These are phyloP conservation scores for Fusarium sp. DNA, from an alignment of 2,329 filamentous ascomycete genomes.

Conservation along the genomic window DNA sequence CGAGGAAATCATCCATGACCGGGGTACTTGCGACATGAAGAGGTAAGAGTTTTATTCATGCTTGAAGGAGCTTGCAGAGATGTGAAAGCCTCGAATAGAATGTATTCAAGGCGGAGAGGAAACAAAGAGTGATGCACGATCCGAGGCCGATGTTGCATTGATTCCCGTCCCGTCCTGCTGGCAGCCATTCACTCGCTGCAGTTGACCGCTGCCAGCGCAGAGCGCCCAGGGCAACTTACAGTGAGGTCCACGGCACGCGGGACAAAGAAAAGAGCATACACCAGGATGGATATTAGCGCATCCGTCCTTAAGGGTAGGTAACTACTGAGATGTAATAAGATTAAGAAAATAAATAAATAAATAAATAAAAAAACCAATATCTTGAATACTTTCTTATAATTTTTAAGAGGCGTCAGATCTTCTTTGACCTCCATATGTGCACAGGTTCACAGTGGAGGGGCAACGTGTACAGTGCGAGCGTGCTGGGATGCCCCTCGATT, in stretches of 20 bases:
- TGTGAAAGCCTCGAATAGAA: neutral
- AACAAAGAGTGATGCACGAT: constrained; percentile 15
- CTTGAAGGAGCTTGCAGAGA: constrained; percentile 5
- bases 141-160: constrained; percentile 25
- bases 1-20: constrained; percentile 76
- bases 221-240: constrained; percentile 14
- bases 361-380: too few relatives aligned
- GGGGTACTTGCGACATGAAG: constrained; percentile 13
- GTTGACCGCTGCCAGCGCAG: constrained; percentile 29
- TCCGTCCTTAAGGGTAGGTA: too few relatives aligned
- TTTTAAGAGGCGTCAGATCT: too few relatives aligned
- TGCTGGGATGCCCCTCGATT: constrained; percentile 17
- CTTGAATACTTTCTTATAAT: too few relatives aligned
- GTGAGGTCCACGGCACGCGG: neutral
- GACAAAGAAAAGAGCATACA: too few relatives aligned
- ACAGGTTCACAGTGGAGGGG: constrained; percentile 16
- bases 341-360: too few relatives aligned
- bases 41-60: constrained; percentile 22
- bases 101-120: neutral
- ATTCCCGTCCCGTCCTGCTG: constrained; percentile 11
- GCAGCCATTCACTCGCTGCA: constrained; percentile 29
- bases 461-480: constrained; percentile 40
- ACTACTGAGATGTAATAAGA: too few relatives aligned
- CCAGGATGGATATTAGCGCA: too few relatives aligned
- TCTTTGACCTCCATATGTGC: too few relatives aligned